These are phyloP conservation scores for Diplodia scrobiculata DNA, from an alignment of 2,329 filamentous ascomycete genomes.

Conservation along the genomic window DNA sequence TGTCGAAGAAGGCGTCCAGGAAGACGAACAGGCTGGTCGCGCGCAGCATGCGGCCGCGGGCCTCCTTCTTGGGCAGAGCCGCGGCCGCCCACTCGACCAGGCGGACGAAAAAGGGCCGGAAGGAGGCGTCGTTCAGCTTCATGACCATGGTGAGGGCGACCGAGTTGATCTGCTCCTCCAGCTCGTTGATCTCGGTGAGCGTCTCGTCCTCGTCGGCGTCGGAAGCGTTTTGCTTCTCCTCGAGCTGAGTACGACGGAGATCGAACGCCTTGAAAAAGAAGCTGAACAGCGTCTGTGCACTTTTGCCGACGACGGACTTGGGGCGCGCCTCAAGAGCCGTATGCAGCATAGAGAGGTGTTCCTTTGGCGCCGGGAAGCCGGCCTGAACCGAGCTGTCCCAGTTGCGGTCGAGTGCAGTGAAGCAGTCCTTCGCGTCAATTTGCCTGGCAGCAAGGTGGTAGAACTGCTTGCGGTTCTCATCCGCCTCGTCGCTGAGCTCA, in stretches of 20 bases:
- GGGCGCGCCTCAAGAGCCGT: slow-evolving; percentile 73
- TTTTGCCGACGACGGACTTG: slow-evolving; percentile 77
- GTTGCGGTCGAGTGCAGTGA: slow-evolving; percentile 70
- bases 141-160: slow-evolving; percentile 86
- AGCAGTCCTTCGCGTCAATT: slow-evolving; percentile 74
- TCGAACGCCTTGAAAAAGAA: slow-evolving; percentile 63
- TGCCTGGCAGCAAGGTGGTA: slow-evolving; percentile 74
- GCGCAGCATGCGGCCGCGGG: slow-evolving; percentile 60
- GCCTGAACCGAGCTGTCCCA: slow-evolving; percentile 66
- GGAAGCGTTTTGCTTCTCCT: slow-evolving; percentile 37
- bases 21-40: slow-evolving; percentile 81
- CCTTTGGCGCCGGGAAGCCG: slow-evolving; percentile 65
- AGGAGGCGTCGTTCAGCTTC: slow-evolving; percentile 92
- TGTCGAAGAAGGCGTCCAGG: slow-evolving; percentile 75
- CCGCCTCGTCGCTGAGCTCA: slow-evolving; percentile 62
- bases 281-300: slow-evolving; percentile 67
- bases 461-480: slow-evolving; percentile 68
- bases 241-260: slow-evolving; percentile 58
- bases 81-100: slow-evolving; percentile 78
- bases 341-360: slow-evolving; percentile 70
- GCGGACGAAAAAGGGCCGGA: slow-evolving; percentile 85
- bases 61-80: slow-evolving; percentile 64
- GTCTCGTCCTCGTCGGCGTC: slow-evolving; percentile 47
- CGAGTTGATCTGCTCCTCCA: slow-evolving; percentile 68
- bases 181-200: slow-evolving; percentile 55